A percentile compares a stretch with the other conserved stretches of the same genome.
Conservation (phyloP, 495 filamentous ascomycete species). For the Durotheca rogersii region DNA sequence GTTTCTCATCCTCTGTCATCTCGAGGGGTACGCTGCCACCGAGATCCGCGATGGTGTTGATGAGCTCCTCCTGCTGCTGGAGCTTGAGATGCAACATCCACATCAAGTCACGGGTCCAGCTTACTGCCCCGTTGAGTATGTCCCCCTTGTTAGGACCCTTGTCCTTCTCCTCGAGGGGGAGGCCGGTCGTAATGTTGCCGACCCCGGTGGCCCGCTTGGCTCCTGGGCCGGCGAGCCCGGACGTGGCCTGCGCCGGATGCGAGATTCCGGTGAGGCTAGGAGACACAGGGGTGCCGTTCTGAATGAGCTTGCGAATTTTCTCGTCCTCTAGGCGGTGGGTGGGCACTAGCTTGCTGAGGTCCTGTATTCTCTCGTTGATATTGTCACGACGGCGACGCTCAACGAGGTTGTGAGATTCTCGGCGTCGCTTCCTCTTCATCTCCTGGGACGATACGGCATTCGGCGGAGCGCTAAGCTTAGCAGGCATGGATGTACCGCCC, state of each 20-base stretch:
- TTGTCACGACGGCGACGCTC: conserved; percentile 94
- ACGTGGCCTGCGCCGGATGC: conserved; percentile 76
- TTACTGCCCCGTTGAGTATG: conserved; percentile 93
- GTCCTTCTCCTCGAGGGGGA: conserved; percentile 94
- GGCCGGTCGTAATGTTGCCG: conserved; percentile 85
- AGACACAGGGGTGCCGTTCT: conserved; percentile 85
- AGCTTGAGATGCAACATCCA: conserved; percentile 87
- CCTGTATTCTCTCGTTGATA: conserved; percentile 97
- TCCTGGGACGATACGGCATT: conserved; percentile 72
- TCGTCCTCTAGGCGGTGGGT: conserved; percentile 93
- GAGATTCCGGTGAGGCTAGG: conserved; percentile 65
- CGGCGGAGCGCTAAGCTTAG: conserved; percentile 49
- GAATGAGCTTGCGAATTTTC: conserved; percentile 90
- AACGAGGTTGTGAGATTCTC: conserved; percentile 94
- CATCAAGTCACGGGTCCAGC: conserved; percentile 97
- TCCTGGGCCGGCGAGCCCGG: conserved; percentile 79
- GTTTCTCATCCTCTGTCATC: conserved; percentile 84
- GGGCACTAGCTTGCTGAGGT: conserved; percentile 89
- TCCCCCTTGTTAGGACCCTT: conserved; percentile 99
- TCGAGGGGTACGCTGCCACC: conserved; percentile 79
- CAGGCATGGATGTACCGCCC: conserved; percentile 56
- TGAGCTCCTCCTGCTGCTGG: conserved; percentile 82
- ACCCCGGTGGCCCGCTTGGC: conserved; percentile 74
- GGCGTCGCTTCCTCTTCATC: conserved; percentile 82
- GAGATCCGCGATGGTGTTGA: conserved; percentile 66